These are phyloP conservation scores for Diaporthe vexans DNA, from an alignment of 2,329 filamentous ascomycete genomes.

Conservation along the genomic window DNA sequence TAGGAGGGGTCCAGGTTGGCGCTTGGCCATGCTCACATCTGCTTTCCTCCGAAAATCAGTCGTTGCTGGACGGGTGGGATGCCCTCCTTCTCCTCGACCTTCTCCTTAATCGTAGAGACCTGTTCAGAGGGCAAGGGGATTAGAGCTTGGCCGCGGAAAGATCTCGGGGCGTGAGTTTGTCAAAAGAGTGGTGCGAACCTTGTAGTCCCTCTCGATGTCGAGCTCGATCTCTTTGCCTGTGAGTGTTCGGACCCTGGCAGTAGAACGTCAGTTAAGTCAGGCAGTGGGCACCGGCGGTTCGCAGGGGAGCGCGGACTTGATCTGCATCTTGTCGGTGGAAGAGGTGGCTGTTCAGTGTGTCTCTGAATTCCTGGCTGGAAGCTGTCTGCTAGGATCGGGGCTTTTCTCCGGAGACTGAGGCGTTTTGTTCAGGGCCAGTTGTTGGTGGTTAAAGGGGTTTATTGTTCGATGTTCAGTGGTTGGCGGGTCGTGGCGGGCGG, in stretches of 20 bases:
- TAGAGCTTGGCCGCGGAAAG: not conserved
- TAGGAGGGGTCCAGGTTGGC: too few species aligned
- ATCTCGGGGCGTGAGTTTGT: too few species aligned
- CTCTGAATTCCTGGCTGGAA: not conserved
- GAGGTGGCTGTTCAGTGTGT: not conserved
- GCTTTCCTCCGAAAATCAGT: constrained; percentile 96
- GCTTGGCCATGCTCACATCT: constrained; percentile 78
- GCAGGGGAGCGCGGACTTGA: constrained; percentile 60
- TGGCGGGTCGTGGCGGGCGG: not conserved
- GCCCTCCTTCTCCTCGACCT: constrained; percentile 98
- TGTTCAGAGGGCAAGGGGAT: constrained; percentile 53
- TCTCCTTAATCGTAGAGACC: constrained; percentile 98
- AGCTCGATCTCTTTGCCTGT: constrained; percentile 99
- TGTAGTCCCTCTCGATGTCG: constrained; percentile 94
- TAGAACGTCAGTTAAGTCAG: constrained; percentile 22
- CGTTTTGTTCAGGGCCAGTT: not conserved
- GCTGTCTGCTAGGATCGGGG: not conserved
- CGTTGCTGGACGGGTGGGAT: constrained; percentile 98
- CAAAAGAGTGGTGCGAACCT: constrained; percentile 66
- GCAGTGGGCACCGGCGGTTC: not conserved
- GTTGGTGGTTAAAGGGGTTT: constrained; percentile 14
- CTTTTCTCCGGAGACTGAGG: not conserved
- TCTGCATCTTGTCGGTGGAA: constrained; percentile 56
- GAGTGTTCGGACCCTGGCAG: constrained; percentile 88
- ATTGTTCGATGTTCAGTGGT: constrained; percentile 1